Evolutionary conservation across 768 basidiomycete species (phyloP).

Genomic region (Phlebiopsis gigantea): DNA sequence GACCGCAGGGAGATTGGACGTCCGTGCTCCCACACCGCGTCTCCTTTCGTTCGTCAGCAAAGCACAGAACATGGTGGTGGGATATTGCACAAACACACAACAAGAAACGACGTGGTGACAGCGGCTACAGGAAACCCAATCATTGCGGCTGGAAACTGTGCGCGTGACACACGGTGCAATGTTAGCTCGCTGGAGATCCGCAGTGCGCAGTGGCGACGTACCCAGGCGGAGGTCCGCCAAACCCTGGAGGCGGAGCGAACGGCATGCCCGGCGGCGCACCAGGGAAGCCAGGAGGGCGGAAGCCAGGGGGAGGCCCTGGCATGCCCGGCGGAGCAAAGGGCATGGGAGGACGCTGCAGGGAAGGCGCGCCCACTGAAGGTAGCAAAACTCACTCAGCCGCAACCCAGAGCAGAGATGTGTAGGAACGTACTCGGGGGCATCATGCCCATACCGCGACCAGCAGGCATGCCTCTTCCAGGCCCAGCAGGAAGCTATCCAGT

Average conservation of each 20-base stretch:
- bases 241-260: constrained; percentile 77
- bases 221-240: constrained; percentile 83
- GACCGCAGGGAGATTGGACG: neutral
- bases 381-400: constrained; percentile 10
- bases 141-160: constrained; percentile 14
- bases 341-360: constrained; percentile 66
- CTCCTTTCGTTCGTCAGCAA: neutral
- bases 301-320: constrained; percentile 83
- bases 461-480: constrained; percentile 93
- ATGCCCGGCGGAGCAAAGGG: constrained; percentile 66
- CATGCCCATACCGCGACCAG: constrained; percentile 96
- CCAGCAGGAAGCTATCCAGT: constrained; percentile 67
- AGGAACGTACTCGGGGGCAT: constrained; percentile 69
- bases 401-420: constrained; percentile 4
- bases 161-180: neutral
- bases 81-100: constrained; percentile 5
- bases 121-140: neutral
- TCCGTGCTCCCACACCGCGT: neutral
- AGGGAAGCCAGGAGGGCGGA: constrained; percentile 80
- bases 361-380: constrained; percentile 53
- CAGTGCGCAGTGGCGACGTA: constrained; percentile 33
- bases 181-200: neutral
- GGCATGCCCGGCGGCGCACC: constrained; percentile 55
- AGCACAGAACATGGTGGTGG: neutral
- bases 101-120: constrained; percentile 5